These are phyloP conservation scores for Trypanosoma mega DNA, from an alignment of 208 protist species.

Conservation along the genomic window DNA sequence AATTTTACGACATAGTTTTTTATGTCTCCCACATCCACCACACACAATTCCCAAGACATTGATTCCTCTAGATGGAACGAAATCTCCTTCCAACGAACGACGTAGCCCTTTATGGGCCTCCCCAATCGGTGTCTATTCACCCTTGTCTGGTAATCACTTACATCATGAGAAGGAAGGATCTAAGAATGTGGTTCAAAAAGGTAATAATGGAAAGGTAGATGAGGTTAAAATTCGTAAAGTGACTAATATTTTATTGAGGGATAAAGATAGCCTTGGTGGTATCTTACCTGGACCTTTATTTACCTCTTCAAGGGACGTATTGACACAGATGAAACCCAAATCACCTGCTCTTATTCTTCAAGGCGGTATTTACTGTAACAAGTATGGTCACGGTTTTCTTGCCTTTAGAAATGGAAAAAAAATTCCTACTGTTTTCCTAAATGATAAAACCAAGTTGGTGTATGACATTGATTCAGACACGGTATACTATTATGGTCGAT, in stretches of 20 bases:
- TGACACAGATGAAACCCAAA: constrained; percentile 21
- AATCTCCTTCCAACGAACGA: constrained; percentile 16
- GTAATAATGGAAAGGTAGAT: constrained; percentile 3
- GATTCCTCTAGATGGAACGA: constrained; percentile 10
- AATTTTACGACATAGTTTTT: constrained; percentile 37
- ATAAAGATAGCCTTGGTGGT: background rate
- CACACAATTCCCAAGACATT: constrained; percentile 15
- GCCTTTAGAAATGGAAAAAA: constrained; percentile 14
- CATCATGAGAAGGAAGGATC: background rate
- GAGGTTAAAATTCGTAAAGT: too few species aligned
- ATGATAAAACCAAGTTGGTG: constrained; percentile 59
- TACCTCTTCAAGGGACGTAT: constrained; percentile 4
- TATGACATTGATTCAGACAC: constrained; percentile 30
- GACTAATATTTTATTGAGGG: too few species aligned
- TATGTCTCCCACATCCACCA: constrained; percentile 2
- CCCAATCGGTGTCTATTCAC: constrained; percentile 22
- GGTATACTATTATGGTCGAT: constrained; percentile 37
- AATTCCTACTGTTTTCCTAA: constrained; percentile 36
- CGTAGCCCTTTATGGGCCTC: constrained; percentile 25
- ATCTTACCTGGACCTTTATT: background rate
- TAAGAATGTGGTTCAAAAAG: background rate
- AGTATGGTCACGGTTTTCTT: constrained; percentile 60
- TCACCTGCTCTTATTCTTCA: constrained; percentile 35
- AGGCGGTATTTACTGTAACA: constrained; percentile 33
- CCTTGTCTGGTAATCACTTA: constrained; percentile 8